Conservation (phyloP, 2,329 filamentous ascomycete species). For the Ceratocystiopsis brevicomis region DNA sequence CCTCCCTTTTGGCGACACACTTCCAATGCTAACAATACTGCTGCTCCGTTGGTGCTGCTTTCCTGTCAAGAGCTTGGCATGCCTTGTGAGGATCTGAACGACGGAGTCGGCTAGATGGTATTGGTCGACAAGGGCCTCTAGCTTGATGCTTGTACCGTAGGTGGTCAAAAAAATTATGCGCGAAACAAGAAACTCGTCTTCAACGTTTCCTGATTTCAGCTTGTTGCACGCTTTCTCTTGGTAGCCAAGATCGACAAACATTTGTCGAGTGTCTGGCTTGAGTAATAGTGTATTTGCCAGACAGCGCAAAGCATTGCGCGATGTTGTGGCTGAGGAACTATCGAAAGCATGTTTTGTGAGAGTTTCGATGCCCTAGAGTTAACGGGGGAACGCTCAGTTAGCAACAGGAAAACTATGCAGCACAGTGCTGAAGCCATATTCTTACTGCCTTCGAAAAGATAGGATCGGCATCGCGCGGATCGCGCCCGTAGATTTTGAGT, state of each 20-base stretch:
- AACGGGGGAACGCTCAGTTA: background rate
- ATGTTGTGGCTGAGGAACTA: constrained; percentile 39
- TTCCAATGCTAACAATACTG: background rate
- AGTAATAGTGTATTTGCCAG: constrained; percentile 72
- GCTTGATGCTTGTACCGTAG: constrained; percentile 53
- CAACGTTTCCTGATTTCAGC: constrained; percentile 52
- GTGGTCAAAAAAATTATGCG: constrained; percentile 65
- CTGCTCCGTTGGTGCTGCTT: constrained; percentile 10
- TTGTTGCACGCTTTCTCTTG: constrained; percentile 48
- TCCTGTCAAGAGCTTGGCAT: constrained; percentile 30
- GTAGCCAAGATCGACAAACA: constrained; percentile 52
- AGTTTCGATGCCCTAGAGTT: constrained; percentile 49
- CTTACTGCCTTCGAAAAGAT: constrained; percentile 59
- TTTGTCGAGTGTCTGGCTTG: constrained; percentile 46
- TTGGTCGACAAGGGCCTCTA: constrained; percentile 44
- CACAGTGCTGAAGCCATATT: too few species aligned
- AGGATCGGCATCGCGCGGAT: constrained; percentile 51
- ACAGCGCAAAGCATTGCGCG: constrained; percentile 60
- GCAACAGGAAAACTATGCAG: too few species aligned
- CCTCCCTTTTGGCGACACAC: constrained; percentile 7
- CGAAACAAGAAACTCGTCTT: constrained; percentile 75
- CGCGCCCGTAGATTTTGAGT: constrained; percentile 63
- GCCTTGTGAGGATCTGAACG: constrained; percentile 48
- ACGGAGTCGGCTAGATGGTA: constrained; percentile 50
- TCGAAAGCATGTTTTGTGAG: constrained; percentile 58